Evolutionary conservation across 2,329 filamentous ascomycete genomes (phyloP).

Genomic region (Diaporthe batatas): DNA sequence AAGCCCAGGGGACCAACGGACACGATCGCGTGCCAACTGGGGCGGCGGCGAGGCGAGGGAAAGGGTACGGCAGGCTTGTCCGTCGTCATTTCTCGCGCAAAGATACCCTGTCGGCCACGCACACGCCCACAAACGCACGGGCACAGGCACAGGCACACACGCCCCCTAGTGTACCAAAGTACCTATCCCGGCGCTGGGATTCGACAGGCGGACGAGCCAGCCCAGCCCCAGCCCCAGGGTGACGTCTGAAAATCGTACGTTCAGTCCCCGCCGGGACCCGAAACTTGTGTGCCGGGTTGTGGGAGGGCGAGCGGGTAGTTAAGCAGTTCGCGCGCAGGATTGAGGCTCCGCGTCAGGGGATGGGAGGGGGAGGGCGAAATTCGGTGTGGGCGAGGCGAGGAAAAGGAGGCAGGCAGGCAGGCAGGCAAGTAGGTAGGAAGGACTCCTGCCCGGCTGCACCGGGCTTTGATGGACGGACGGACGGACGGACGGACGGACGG

Average conservation of each 20-base stretch:
- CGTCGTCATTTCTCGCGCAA: constrained; percentile 13
- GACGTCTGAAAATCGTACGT: constrained; percentile 2
- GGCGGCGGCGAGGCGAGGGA: background rate
- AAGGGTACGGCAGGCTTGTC: constrained; percentile 6
- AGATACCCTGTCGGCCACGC: background rate
- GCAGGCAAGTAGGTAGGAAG: too few relatives aligned
- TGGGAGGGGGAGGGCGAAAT: background rate
- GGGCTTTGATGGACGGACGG: background rate
- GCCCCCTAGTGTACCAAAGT: too few relatives aligned
- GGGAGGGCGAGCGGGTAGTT: background rate
- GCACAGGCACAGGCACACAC: too few relatives aligned
- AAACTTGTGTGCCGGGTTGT: background rate
- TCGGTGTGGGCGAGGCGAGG: background rate
- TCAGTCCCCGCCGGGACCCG: background rate
- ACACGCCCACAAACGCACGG: too few relatives aligned
- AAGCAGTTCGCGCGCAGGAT: background rate
- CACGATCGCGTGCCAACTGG: background rate
- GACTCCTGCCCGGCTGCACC: background rate
- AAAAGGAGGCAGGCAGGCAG: too few relatives aligned
- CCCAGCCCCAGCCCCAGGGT: background rate
- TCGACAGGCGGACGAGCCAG: background rate
- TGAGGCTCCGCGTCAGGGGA: background rate
- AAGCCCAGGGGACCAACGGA: background rate
- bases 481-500: too few relatives aligned
- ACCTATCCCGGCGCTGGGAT: background rate